A percentile compares a stretch with the other conserved stretches of the same genome.
These are phyloP conservation scores for Rhodomyrtus psidioides DNA, from an alignment of 441 rosid genomes.

Conservation along the genomic window DNA sequence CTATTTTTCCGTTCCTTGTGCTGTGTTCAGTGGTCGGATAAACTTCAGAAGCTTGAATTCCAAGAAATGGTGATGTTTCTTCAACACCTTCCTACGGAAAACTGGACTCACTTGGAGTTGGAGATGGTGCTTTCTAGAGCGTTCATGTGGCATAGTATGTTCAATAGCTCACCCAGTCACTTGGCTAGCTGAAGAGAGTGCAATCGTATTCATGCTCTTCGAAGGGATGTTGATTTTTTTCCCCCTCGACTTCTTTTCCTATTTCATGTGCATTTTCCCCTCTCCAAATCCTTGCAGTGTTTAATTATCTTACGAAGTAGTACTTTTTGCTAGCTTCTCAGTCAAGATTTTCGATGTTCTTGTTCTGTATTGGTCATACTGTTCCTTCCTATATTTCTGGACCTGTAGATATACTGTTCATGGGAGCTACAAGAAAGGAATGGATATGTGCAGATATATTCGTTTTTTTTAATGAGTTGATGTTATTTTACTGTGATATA, in stretches of 20 bases:
- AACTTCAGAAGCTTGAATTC: slow-evolving; percentile 86
- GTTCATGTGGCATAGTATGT: slow-evolving; percentile 96
- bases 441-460: not conserved
- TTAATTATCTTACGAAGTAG: not conserved
- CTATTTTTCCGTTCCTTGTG: not conserved
- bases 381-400: not conserved
- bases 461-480: not conserved
- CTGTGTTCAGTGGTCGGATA: slow-evolving; percentile 74
- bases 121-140: slow-evolving; percentile 94
- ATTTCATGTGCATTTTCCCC: not conserved
- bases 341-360: not conserved
- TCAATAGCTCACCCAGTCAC: slow-evolving; percentile 92
- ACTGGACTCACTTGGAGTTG: slow-evolving; percentile 84
- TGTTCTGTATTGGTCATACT: not conserved
- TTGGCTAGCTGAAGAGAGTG: slow-evolving; percentile 40
- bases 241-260: not conserved
- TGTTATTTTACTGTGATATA: not conserved
- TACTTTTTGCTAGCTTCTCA: not conserved
- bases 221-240: not conserved
- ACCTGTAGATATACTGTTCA: not conserved
- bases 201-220: not conserved
- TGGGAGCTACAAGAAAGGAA: not conserved
- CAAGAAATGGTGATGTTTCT: slow-evolving; percentile 99
- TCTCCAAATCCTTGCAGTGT: not conserved
- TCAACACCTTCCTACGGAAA: slow-evolving; percentile 88